These are phyloP conservation scores for Chaetomium fimeti DNA, from an alignment of 495 filamentous ascomycete species.

Conservation along the genomic window DNA sequence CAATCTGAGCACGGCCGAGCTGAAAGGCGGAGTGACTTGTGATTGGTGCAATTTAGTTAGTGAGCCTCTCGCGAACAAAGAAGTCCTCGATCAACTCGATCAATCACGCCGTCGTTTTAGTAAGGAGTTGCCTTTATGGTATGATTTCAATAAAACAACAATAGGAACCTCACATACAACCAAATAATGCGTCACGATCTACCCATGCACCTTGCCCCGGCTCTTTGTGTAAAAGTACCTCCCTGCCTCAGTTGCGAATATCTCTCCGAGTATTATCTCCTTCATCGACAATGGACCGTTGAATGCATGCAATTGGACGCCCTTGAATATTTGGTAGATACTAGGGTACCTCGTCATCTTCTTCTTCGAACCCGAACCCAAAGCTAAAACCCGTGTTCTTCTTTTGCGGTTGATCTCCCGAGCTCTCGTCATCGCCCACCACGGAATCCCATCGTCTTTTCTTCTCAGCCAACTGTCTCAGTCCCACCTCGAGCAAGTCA, in stretches of 20 bases:
- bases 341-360: slow-evolving; percentile 46
- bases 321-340: neutral
- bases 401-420: slow-evolving; percentile 36
- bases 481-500: slow-evolving; percentile 61
- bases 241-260: neutral
- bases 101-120: no score
- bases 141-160: no score
- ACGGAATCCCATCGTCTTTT: slow-evolving; percentile 88
- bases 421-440: slow-evolving; percentile 50
- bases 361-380: slow-evolving; percentile 68
- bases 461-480: slow-evolving; percentile 63
- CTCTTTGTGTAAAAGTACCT: neutral
- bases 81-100: no score
- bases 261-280: neutral
- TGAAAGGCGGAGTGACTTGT: neutral
- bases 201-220: neutral
- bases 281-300: neutral
- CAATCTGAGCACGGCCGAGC: neutral
- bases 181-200: neutral
- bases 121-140: no score
- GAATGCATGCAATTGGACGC: neutral
- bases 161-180: neutral
- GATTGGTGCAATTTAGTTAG: neutral
- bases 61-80: neutral
- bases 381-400: slow-evolving; percentile 71